These are phyloP conservation scores for Kwoniella bestiolae DNA, from an alignment of 768 basidiomycete genomes.

Conservation along the genomic window DNA sequence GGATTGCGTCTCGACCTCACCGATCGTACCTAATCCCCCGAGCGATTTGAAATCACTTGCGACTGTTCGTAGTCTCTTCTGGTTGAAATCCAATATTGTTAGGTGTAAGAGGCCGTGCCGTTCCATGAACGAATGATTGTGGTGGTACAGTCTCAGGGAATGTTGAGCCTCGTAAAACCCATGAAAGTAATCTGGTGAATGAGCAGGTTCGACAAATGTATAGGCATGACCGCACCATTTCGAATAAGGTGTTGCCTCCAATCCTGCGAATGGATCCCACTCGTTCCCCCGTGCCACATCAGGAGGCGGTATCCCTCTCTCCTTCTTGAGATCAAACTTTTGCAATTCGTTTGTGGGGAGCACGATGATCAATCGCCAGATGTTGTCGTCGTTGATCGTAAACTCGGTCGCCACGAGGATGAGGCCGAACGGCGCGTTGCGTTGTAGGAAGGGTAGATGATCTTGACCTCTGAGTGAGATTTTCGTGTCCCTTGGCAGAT, in stretches of 20 bases:
- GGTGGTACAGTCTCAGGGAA: constrained; percentile 1
- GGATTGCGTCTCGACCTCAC: neutral
- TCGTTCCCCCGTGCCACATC: constrained; percentile 1
- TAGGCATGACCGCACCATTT: neutral
- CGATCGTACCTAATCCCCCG: neutral
- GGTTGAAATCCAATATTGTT: constrained; percentile 11
- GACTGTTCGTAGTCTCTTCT: neutral
- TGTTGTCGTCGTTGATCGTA: neutral
- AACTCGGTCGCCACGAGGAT: constrained; percentile 11
- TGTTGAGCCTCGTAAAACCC: constrained; percentile 20
- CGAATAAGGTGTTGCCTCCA: neutral
- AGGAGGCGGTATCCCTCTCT: neutral
- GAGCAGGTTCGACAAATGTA: constrained; percentile 7
- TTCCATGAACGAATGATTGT: neutral
- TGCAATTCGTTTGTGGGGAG: neutral
- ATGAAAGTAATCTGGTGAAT: neutral
- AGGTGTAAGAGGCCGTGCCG: neutral
- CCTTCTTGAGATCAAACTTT: constrained; percentile 4
- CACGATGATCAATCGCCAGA: constrained; percentile 7
- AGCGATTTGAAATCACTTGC: neutral
- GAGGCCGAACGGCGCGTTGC: constrained; percentile 1
- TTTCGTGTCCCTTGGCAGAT: neutral
- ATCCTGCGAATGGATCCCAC: constrained; percentile 1
- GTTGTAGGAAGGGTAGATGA: constrained; percentile 1
- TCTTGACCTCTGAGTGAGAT: neutral